Evolutionary conservation across 371 early-diverging fungal species (phyloP), one percentile per base, ranked within the genome.

Genomic region (Rhizomucor pusillus): DNA sequence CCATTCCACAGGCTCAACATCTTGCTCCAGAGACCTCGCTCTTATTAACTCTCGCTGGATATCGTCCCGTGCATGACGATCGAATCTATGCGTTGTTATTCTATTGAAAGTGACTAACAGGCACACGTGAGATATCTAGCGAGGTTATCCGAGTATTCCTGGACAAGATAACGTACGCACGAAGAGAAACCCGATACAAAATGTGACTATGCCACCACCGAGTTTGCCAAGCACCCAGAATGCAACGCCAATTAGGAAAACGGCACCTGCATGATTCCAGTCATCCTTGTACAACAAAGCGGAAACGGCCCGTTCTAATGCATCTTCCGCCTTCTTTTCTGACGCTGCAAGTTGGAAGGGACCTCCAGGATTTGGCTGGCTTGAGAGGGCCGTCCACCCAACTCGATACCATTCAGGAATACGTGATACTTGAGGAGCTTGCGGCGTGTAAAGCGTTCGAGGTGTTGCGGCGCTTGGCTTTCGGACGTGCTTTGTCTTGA

Each of bases 1-100:
- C 99, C 99, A 99, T 57, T 97, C 97, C 3, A 92, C 95, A 25
- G 92, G 82, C 73, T 99, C 99, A 14, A 65, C 63, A 29, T 79
- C 75, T 10, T 70, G 61, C 36, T 85, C 87, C n/a, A 84, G 37
- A 10, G 29, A 57, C 50, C 66, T 73, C 24, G 71, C 57, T 40
- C 69, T 70, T 11, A 68, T 63, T 24, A 86, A 52, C 50, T 88
- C 87, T 34, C 91, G 81, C 44, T 77, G 71, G 33, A 90, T 77
- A 58, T 92, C 90, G 53, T 90, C 90, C 25, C 87, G 75, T 20
- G 85, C 79, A 43, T 81, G 70, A 20, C 83, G 75, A 43, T 84
- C 71, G 59, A 87, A 90, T 43, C 91, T 78, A 37, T 66, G 73
- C 6, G 77, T 67, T 18, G 86, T 84, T 59, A 79, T 85, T 48